A percentile compares a stretch with the other conserved stretches of the same genome.
phyloP scores from a whole-genome alignment of 495 filamentous ascomycete genomes.

The Massariosphaeria phaeospora region DNA sequence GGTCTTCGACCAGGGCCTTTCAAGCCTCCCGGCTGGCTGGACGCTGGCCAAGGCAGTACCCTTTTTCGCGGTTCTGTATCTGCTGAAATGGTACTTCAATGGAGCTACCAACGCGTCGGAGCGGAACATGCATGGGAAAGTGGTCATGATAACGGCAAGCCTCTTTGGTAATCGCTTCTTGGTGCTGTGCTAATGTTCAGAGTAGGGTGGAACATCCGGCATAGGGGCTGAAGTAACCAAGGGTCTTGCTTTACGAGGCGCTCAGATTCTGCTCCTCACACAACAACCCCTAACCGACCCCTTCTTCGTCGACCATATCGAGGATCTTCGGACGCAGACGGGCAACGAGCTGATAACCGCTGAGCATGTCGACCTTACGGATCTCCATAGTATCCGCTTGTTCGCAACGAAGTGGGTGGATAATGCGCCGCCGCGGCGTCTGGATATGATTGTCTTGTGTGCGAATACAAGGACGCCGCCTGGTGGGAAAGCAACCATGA shows the following conservation, averaged over 20 bases:
- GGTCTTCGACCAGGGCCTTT: conserved; percentile 58
- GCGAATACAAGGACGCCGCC: conserved; percentile 68
- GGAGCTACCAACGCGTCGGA: conserved; percentile 73
- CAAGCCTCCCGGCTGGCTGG: conserved; percentile 60
- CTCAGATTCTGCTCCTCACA: conserved; percentile 86
- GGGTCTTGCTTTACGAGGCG: conserved; percentile 74
- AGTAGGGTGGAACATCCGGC: conserved; percentile 83
- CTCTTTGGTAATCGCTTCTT: neutral
- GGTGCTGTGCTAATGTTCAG: conserved; percentile 17
- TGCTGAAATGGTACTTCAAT: conserved; percentile 72
- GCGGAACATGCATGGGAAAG: conserved; percentile 83
- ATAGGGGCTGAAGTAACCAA: conserved; percentile 74
- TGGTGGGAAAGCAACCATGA: conserved; percentile 48
- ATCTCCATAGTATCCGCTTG: conserved; percentile 76
- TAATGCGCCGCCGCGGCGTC: conserved; percentile 81
- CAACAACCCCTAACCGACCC: conserved; percentile 72
- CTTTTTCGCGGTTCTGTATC: conserved; percentile 54
- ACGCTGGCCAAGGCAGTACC: conserved; percentile 55
- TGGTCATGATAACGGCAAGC: conserved; percentile 81
- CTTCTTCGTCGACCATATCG: conserved; percentile 87
- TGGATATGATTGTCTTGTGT: conserved; percentile 90
- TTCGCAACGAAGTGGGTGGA: conserved; percentile 99
- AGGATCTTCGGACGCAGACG: conserved; percentile 75
- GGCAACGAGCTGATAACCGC: conserved; percentile 88
- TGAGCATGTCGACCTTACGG: conserved; percentile 85